These are phyloP conservation scores for Andrographis paniculata DNA, from an alignment of 305 asterid species.

Conservation along the genomic window DNA sequence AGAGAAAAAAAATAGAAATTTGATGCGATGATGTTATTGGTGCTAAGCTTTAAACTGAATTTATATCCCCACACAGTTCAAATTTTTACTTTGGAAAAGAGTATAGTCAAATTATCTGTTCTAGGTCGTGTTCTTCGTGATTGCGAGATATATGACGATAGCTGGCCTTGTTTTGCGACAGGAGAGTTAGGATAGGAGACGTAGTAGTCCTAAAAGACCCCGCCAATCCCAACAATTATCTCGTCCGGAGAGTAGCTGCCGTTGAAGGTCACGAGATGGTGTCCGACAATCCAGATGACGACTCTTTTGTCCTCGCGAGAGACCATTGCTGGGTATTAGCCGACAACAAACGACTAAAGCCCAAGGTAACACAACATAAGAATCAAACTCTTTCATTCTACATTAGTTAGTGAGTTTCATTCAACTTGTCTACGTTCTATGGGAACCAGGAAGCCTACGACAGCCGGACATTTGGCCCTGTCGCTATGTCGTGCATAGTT, in stretches of 20 bases:
- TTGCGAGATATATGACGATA: conserved; percentile 16
- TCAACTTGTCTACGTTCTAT: no score
- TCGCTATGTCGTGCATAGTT: conserved; percentile 50
- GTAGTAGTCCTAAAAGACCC: conserved; percentile 81
- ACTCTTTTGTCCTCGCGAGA: conserved; percentile 65
- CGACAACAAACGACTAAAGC: conserved; percentile 60
- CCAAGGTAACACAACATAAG: conserved; percentile 45
- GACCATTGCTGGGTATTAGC: conserved; percentile 89
- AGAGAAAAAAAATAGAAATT: no score
- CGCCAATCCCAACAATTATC: conserved; percentile 31
- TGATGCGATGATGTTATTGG: no score
- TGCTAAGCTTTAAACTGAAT: no score
- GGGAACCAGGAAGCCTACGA: conserved; percentile 69
- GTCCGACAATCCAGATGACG: conserved; percentile 59
- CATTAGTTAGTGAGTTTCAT: no score
- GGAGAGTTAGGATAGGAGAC: conserved; percentile 69
- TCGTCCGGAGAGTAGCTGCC: conserved; percentile 90
- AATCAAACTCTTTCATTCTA: no score
- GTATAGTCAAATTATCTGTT: no score
- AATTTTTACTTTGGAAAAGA: no score
- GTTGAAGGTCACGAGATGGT: conserved; percentile 78
- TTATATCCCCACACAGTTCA: no score
- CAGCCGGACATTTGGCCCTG: conserved; percentile 80
- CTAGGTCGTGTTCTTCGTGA: no score
- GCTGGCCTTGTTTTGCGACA: conserved; percentile 22